Conservation (phyloP, 306 rosid species). For the Acacia confusa region DNA sequence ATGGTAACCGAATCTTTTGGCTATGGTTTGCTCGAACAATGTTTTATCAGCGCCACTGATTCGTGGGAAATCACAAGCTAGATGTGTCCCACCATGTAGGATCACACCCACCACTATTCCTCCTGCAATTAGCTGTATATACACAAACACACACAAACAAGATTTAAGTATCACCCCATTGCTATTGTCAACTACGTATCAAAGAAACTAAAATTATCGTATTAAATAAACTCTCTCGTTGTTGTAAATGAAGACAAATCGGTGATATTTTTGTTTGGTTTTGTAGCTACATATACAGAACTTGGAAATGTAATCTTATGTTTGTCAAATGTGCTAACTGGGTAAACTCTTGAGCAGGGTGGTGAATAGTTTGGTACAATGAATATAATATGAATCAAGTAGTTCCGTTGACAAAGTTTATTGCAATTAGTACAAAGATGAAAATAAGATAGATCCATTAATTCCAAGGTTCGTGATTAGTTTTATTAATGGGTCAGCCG, state of each 20-base stretch:
- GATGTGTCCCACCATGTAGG: slow-evolving; percentile 83
- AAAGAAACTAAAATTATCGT: not conserved
- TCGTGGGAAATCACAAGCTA: slow-evolving; percentile 93
- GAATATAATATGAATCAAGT: not conserved
- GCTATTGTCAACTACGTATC: not conserved
- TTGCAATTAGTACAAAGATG: not conserved
- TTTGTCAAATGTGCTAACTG: not conserved
- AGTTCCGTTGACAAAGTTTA: not conserved
- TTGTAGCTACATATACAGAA: not conserved
- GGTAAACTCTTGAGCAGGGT: not conserved
- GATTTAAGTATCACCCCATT: not conserved
- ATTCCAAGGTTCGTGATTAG: not conserved
- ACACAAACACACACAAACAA: not conserved
- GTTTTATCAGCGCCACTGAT: slow-evolving; percentile 55
- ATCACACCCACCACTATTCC: slow-evolving; percentile 82
- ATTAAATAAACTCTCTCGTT: not conserved
- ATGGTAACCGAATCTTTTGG: slow-evolving; percentile 56
- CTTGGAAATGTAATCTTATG: not conserved
- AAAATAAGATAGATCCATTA: not conserved
- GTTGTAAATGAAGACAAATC: not conserved
- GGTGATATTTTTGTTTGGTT: not conserved
- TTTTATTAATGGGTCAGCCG: not conserved
- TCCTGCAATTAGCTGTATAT: slow-evolving; percentile 71
- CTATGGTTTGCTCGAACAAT: slow-evolving; percentile 65
- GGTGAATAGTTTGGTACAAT: not conserved